phyloP scores from a whole-genome alignment of 1,139 yeast genomes.

The Hanseniaspora gamundiae region DNA sequence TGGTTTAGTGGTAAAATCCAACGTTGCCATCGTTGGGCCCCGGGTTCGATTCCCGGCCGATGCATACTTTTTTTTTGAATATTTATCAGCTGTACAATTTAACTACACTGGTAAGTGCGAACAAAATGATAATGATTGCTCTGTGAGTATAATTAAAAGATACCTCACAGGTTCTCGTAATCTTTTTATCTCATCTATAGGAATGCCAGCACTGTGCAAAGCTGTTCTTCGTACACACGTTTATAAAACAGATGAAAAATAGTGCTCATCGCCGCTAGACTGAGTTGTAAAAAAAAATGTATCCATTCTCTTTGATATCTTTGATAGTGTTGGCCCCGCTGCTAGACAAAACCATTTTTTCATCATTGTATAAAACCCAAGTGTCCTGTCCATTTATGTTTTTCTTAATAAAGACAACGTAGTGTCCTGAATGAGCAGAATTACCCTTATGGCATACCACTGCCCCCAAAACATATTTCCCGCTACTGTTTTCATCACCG shows the following conservation, averaged over 20 bases:
- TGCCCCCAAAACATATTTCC: constrained; percentile 45
- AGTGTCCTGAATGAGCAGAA: constrained; percentile 92
- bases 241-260: too few relatives aligned
- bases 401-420: constrained; percentile 66
- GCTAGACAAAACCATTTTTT: constrained; percentile 70
- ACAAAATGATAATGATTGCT: too few relatives aligned
- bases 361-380: constrained; percentile 91
- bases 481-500: constrained; percentile 22
- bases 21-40: constrained; percentile 8
- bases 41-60: constrained; percentile 8
- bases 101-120: too few relatives aligned
- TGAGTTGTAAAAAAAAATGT: constrained; percentile 33
- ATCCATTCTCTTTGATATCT: constrained; percentile 53
- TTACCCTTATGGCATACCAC: constrained; percentile 90
- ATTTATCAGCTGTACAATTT: not conserved
- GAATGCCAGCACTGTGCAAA: too few relatives aligned
- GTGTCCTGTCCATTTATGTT: constrained; percentile 29
- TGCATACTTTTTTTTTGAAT: constrained; percentile 5
- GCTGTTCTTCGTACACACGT: too few relatives aligned
- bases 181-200: too few relatives aligned
- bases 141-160: too few relatives aligned
- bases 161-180: too few relatives aligned
- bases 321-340: constrained; percentile 40
- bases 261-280: too few relatives aligned
- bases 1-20: constrained; percentile 8